Conservation (phyloP, 192 early-diverging fungal genomes). For the Linnemannia hyalina region DNA sequence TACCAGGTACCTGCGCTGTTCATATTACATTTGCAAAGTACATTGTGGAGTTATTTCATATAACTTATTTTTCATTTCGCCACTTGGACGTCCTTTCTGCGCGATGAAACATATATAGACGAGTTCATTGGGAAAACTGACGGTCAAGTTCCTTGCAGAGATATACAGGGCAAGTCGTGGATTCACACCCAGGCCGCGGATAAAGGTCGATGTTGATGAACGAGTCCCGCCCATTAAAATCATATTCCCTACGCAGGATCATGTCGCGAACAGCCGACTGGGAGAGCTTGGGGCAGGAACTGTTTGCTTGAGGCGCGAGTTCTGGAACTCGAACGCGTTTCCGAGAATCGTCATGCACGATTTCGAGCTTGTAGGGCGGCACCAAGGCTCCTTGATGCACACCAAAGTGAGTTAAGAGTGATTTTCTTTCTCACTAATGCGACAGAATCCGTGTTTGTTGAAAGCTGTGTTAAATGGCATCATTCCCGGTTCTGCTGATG, state of each 20-base stretch:
- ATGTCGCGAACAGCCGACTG: slow-evolving; percentile 45
- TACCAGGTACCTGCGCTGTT: slow-evolving; percentile 52
- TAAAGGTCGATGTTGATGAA: slow-evolving; percentile 17
- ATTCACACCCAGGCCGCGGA: slow-evolving; percentile 12
- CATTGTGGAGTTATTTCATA: not conserved
- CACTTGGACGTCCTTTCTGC: not conserved
- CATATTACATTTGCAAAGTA: too few relatives aligned
- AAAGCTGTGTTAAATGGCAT: not conserved
- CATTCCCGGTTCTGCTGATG: not conserved
- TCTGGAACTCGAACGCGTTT: slow-evolving; percentile 19
- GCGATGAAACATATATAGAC: slow-evolving; percentile 37
- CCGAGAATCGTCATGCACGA: slow-evolving; percentile 42
- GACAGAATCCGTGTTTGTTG: not conserved
- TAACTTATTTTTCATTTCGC: not conserved
- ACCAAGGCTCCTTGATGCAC: slow-evolving; percentile 39
- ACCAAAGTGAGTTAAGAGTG: slow-evolving; percentile 20
- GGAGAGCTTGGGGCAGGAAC: slow-evolving; percentile 48
- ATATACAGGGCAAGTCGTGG: slow-evolving; percentile 61
- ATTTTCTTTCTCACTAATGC: not conserved
- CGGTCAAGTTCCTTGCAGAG: slow-evolving; percentile 48
- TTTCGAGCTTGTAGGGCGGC: slow-evolving; percentile 28
- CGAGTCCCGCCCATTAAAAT: slow-evolving; percentile 46
- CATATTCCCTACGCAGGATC: slow-evolving; percentile 58
- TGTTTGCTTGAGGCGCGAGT: slow-evolving; percentile 22
- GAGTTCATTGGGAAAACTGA: slow-evolving; percentile 61